phyloP scores from a whole-genome alignment of 2,329 filamentous ascomycete species.

The Scorias spongiosa region DNA sequence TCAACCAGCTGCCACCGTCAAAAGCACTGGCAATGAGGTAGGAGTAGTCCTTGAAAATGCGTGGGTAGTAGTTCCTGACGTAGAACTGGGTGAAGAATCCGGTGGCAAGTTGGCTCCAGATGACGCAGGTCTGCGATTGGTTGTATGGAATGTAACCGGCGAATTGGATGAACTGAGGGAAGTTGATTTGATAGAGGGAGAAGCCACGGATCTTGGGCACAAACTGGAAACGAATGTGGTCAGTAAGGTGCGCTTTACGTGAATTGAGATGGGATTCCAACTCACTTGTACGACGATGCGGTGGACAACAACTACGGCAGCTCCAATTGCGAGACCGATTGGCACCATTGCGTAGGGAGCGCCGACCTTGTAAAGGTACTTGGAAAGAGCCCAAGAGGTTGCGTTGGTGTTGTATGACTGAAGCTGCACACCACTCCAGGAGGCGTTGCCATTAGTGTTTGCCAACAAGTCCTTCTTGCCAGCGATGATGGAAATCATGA shows the following conservation, averaged over 20 bases:
- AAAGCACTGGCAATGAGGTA: slow-evolving; percentile 39
- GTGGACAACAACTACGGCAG: slow-evolving; percentile 29
- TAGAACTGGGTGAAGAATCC: slow-evolving; percentile 39
- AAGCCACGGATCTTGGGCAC: slow-evolving; percentile 28
- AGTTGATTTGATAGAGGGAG: slow-evolving; percentile 27
- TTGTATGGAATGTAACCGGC: slow-evolving; percentile 42
- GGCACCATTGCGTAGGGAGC: slow-evolving; percentile 10
- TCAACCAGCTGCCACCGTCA: slow-evolving; percentile 35
- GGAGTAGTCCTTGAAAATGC: slow-evolving; percentile 39
- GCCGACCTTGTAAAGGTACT: slow-evolving; percentile 36
- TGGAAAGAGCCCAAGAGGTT: slow-evolving; percentile 32
- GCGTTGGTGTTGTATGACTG: slow-evolving; percentile 28
- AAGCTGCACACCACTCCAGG: slow-evolving; percentile 39
- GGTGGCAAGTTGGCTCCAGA: slow-evolving; percentile 27
- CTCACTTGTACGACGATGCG: slow-evolving; percentile 25
- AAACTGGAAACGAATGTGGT: slow-evolving; percentile 21
- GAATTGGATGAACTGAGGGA: slow-evolving; percentile 40
- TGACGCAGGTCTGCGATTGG: slow-evolving; percentile 39
- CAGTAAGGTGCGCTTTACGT: background rate
- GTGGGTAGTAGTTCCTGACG: slow-evolving; percentile 37
- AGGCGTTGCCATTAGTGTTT: slow-evolving; percentile 30
- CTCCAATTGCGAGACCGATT: slow-evolving; percentile 35
- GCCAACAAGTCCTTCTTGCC: slow-evolving; percentile 34
- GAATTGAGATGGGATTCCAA: slow-evolving; percentile 1
- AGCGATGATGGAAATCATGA: slow-evolving; percentile 40